phyloP scores from a whole-genome alignment of 2,329 filamentous ascomycete genomes.

The Hypocrella siamensis region DNA sequence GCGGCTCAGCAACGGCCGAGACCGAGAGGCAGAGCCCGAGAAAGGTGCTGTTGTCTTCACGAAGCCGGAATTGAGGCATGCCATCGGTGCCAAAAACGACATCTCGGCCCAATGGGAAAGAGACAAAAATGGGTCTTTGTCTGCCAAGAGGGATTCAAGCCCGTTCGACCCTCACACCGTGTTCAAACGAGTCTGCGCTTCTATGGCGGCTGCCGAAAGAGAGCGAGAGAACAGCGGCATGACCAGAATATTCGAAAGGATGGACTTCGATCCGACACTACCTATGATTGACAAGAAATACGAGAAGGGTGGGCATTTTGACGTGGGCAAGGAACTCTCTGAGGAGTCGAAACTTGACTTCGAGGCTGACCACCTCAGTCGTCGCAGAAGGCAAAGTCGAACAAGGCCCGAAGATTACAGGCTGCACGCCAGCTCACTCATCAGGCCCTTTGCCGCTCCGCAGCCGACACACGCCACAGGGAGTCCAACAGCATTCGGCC shows the following conservation, averaged over 20 bases:
- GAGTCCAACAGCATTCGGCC: constrained; percentile 23
- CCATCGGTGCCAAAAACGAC: constrained; percentile 35
- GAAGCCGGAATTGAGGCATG: constrained; percentile 44
- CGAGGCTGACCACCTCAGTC: constrained; percentile 27
- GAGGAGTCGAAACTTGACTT: constrained; percentile 13
- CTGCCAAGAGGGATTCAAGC: constrained; percentile 35
- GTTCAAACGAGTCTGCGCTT: constrained; percentile 40
- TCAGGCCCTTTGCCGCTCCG: constrained; percentile 12
- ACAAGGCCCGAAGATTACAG: constrained; percentile 13
- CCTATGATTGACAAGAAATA: constrained; percentile 43
- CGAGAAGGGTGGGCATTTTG: constrained; percentile 37
- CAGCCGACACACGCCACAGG: constrained; percentile 11
- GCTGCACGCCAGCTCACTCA: constrained; percentile 9
- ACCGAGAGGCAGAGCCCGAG: constrained; percentile 8
- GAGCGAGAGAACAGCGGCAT: constrained; percentile 16
- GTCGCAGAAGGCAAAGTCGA: constrained; percentile 26
- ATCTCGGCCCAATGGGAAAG: constrained; percentile 17
- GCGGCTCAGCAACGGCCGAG: constrained; percentile 4
- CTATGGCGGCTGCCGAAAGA: constrained; percentile 14
- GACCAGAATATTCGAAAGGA: constrained; percentile 35
- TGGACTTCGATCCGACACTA: constrained; percentile 36
- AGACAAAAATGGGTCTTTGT: constrained; percentile 13
- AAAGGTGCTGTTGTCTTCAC: constrained; percentile 28
- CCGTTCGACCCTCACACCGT: constrained; percentile 43
- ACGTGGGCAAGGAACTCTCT: constrained; percentile 21